Conservation (phyloP, 768 basidiomycete genomes). For the Rhodotorula babjevae region DNA sequence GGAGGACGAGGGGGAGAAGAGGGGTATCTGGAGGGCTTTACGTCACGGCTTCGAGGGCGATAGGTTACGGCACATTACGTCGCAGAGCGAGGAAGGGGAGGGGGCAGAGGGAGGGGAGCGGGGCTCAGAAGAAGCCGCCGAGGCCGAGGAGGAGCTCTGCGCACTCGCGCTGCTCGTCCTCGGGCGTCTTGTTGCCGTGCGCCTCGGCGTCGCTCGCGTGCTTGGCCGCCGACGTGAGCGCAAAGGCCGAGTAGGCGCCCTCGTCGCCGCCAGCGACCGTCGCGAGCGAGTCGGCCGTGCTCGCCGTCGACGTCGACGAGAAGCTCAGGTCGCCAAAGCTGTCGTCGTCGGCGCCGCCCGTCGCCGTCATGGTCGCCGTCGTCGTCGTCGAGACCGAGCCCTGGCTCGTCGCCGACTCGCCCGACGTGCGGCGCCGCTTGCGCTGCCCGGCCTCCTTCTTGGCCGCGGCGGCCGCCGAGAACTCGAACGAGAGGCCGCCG, state of each 20-base stretch:
- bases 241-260: slow-evolving; percentile 12
- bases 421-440: neutral
- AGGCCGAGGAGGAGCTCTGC: slow-evolving; percentile 32
- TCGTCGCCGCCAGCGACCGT: slow-evolving; percentile 5
- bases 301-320: slow-evolving; percentile 26
- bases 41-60: no score
- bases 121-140: slow-evolving; percentile 27
- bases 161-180: slow-evolving; percentile 35
- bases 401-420: neutral
- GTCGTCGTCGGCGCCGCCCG: neutral
- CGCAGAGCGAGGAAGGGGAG: neutral
- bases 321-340: slow-evolving; percentile 24
- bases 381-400: neutral
- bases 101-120: neutral
- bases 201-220: neutral
- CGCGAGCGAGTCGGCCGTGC: slow-evolving; percentile 24
- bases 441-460: neutral
- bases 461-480: neutral
- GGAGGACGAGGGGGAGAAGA: no score
- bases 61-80: neutral
- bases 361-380: no score
- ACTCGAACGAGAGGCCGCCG: neutral
- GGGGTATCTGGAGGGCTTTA: neutral
- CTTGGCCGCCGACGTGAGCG: neutral
- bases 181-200: neutral